Evolutionary conservation across 768 basidiomycete genomes (phyloP).

Genomic region (Termitomyces sp.): DNA sequence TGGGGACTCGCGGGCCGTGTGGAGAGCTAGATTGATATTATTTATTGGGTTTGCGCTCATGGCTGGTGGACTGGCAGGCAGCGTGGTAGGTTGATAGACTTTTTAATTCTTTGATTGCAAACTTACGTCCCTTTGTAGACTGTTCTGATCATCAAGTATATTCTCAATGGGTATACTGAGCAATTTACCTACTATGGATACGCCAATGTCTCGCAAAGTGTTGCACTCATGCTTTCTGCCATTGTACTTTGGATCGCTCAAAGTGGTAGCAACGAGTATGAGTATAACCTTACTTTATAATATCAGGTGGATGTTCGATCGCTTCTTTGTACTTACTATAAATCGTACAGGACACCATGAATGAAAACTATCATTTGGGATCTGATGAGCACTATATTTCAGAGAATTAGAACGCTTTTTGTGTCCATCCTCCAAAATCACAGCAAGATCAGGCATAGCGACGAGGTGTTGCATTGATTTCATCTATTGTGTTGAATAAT

Average conservation of each 20-base stretch:
- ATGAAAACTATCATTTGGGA: not conserved
- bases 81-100: slow-evolving; percentile 63
- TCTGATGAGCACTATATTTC: not conserved
- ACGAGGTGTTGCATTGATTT: not conserved
- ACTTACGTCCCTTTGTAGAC: slow-evolving; percentile 46
- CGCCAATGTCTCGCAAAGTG: slow-evolving; percentile 93
- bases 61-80: slow-evolving; percentile 98
- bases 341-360: not conserved
- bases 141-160: slow-evolving; percentile 86
- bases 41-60: slow-evolving; percentile 96
- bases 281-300: slow-evolving; percentile 83
- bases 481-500: not conserved
- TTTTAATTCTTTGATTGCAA: not conserved
- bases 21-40: slow-evolving; percentile 85
- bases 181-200: slow-evolving; percentile 90
- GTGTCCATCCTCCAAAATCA: not conserved
- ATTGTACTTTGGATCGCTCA: slow-evolving; percentile 93
- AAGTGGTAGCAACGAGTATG: slow-evolving; percentile 82
- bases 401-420: not conserved
- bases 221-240: slow-evolving; percentile 78
- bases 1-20: slow-evolving; percentile 81
- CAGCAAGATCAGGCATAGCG: too few relatives aligned
- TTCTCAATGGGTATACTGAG: slow-evolving; percentile 67
- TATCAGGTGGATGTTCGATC: not conserved
- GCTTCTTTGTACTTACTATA: not conserved